phyloP scores from a whole-genome alignment of 2,329 filamentous ascomycete species.

The Magnaporthiopsis poae region DNA sequence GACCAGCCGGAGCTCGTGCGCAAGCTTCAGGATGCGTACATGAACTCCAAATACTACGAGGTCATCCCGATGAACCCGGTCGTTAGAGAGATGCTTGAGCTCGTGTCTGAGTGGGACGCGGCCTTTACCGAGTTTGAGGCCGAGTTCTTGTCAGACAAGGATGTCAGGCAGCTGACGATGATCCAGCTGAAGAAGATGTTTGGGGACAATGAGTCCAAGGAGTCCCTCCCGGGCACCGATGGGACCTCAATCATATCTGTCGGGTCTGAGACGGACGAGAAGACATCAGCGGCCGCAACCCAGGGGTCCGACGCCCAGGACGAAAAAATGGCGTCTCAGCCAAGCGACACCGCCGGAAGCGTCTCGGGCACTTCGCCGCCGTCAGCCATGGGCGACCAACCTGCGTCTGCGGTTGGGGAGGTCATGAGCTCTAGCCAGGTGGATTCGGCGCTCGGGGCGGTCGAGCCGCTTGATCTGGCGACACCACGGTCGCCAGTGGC shows the following conservation, averaged over 20 bases:
- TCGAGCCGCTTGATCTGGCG: conserved; percentile 42
- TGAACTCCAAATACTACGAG: conserved; percentile 91
- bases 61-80: conserved; percentile 86
- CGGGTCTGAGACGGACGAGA: conserved; percentile 35
- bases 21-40: conserved; percentile 81
- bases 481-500: conserved; percentile 18
- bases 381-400: not conserved
- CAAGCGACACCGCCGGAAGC: conserved; percentile 7
- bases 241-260: conserved; percentile 28
- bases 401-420: not conserved
- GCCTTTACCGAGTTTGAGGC: conserved; percentile 83
- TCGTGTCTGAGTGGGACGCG: conserved; percentile 85
- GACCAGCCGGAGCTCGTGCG: conserved; percentile 66
- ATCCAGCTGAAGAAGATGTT: conserved; percentile 93
- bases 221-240: conserved; percentile 62
- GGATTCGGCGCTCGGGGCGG: conserved; percentile 29
- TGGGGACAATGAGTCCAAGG: conserved; percentile 75
- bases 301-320: conserved; percentile 16
- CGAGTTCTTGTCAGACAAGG: conserved; percentile 91
- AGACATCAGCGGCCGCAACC: conserved; percentile 30
- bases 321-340: conserved; percentile 16
- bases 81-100: conserved; percentile 82
- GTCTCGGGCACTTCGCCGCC: not conserved
- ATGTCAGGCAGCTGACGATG: conserved; percentile 83
- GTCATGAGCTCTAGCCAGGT: not conserved